Percentiles rank a stretch among this genome's conserved stretches.
phyloP scores from a whole-genome alignment of 2,329 filamentous ascomycete species.

The Alternaria sp. region DNA sequence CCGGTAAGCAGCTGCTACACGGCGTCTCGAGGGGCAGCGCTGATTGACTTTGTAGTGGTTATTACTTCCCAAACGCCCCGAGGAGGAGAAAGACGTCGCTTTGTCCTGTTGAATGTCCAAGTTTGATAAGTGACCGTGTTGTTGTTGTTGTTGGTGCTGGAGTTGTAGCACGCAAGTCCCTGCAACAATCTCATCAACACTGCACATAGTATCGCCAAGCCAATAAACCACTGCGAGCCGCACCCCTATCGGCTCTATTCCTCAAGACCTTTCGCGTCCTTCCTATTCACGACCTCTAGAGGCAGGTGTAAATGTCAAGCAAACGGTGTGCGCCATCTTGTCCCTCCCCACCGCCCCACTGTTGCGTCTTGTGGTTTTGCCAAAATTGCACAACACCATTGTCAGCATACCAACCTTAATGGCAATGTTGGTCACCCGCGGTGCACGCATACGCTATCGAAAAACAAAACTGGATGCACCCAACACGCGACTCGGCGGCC shows the following conservation, averaged over 20 bases:
- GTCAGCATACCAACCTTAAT: constrained; percentile 16
- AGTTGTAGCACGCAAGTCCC: constrained; percentile 1
- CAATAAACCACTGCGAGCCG: constrained; percentile 28
- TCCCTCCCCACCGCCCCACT: neutral
- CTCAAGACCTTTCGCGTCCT: constrained; percentile 9
- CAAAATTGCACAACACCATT: constrained; percentile 17
- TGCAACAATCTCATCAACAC: constrained; percentile 11
- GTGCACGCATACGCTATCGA: constrained; percentile 3
- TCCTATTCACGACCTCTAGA: neutral
- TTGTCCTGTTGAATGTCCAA: neutral
- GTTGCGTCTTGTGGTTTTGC: constrained; percentile 7
- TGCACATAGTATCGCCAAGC: constrained; percentile 25
- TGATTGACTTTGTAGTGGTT: neutral
- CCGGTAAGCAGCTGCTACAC: constrained; percentile 10
- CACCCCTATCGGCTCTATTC: constrained; percentile 23
- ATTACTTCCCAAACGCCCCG: neutral
- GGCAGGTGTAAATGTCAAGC: neutral
- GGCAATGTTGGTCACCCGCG: neutral
- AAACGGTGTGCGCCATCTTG: constrained; percentile 11
- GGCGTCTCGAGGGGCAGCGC: constrained; percentile 1
- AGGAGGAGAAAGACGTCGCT: neutral
- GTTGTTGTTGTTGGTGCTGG: constrained; percentile 5
- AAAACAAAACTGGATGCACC: constrained; percentile 4
- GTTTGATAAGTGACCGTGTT: neutral
- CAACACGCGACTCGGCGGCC: neutral